Conservation (phyloP, 495 filamentous ascomycete species). For the Penicillium lividum region DNA sequence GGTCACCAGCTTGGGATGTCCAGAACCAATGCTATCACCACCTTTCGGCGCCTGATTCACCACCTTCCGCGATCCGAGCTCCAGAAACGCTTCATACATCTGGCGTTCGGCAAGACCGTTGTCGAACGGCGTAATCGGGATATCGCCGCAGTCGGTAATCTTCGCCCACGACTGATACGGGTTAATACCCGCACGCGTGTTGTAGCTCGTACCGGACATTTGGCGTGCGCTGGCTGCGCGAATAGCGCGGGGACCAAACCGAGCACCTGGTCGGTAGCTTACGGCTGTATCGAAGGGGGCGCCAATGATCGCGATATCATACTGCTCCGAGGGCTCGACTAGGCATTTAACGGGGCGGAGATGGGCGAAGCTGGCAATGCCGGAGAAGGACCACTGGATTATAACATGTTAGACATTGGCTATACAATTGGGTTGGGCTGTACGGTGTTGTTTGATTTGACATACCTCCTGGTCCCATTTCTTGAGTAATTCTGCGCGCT, state of each 20-base stretch:
- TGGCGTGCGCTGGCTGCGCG: constrained; percentile 75
- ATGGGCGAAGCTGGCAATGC: constrained; percentile 80
- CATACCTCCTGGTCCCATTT: constrained; percentile 57
- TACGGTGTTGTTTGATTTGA: not conserved
- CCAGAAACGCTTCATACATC: constrained; percentile 74
- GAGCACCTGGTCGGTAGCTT: constrained; percentile 77
- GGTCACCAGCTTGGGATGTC: constrained; percentile 68
- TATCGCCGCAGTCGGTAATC: constrained; percentile 80
- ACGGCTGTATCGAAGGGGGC: constrained; percentile 85
- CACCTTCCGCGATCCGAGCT: constrained; percentile 57
- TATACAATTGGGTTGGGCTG: not conserved
- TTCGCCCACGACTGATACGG: constrained; percentile 73
- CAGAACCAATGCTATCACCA: constrained; percentile 42
- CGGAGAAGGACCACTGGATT: constrained; percentile 70
- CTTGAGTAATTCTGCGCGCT: constrained; percentile 48
- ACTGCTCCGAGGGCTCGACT: constrained; percentile 61
- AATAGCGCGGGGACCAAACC: constrained; percentile 82
- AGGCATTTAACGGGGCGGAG: constrained; percentile 73
- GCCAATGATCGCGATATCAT: constrained; percentile 80
- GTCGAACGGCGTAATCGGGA: constrained; percentile 78
- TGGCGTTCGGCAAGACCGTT: constrained; percentile 73
- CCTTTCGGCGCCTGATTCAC: constrained; percentile 36
- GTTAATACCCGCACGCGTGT: constrained; percentile 74
- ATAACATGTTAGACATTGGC: not conserved
- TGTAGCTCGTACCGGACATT: constrained; percentile 72